Evolutionary conservation across 2,329 filamentous ascomycete genomes (phyloP).

Genomic region (Diplodia mutila): DNA sequence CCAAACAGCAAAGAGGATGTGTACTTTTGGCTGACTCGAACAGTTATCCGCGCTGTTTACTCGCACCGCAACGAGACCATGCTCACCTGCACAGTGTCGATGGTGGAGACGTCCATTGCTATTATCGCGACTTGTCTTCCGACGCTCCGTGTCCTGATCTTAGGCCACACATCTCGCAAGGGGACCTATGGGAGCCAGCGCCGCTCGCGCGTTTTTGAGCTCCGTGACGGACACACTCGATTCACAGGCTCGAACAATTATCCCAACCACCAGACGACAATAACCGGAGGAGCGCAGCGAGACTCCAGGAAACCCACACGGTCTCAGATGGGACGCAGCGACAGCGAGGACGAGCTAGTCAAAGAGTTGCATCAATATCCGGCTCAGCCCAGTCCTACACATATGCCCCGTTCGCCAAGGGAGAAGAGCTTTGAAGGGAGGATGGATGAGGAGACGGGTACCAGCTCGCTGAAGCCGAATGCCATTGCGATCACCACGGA

Average conservation of each 20-base stretch:
- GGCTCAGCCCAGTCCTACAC: constrained; percentile 1
- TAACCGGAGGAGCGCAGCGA: constrained; percentile 6
- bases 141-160: constrained; percentile 20
- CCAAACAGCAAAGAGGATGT: not conserved
- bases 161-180: constrained; percentile 23
- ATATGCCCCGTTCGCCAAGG: not conserved
- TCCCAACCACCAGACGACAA: constrained; percentile 14
- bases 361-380: constrained; percentile 14
- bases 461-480: not conserved
- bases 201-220: constrained; percentile 10
- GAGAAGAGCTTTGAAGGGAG: not conserved
- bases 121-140: constrained; percentile 49
- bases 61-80: constrained; percentile 42
- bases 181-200: constrained; percentile 16
- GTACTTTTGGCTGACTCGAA: not conserved
- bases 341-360: constrained; percentile 25
- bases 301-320: constrained; percentile 3
- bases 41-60: constrained; percentile 42
- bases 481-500: constrained; percentile 21
- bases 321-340: constrained; percentile 11
- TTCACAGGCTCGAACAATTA: constrained; percentile 2
- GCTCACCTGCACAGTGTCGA: constrained; percentile 45
- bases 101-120: constrained; percentile 46
- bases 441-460: not conserved
- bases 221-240: not conserved